Conservation (phyloP, 2,329 filamentous ascomycete species). For the Calonectria fujianensis region DNA sequence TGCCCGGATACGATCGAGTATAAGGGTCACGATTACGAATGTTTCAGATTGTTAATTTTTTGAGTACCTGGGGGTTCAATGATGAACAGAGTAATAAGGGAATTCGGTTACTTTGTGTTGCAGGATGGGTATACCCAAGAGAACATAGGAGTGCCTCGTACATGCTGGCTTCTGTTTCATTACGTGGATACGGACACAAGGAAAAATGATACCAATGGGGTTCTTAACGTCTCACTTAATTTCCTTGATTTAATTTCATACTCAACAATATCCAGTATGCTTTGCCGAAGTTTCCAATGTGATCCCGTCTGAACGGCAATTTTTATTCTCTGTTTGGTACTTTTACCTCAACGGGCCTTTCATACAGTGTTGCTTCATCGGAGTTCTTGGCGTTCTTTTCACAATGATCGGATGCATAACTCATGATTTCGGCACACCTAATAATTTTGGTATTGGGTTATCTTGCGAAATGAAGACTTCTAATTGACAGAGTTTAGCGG, state of each 20-base stretch:
- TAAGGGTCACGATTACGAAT: not conserved
- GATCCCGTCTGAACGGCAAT: not conserved
- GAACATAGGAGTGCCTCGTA: not conserved
- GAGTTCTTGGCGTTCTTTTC: not conserved
- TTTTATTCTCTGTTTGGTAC: not conserved
- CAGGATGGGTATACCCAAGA: conserved; percentile 8
- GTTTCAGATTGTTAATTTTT: not conserved
- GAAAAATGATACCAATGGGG: conserved; percentile 9
- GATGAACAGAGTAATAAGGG: not conserved
- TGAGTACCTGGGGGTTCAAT: not conserved
- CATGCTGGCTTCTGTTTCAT: conserved; percentile 6
- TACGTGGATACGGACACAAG: not conserved
- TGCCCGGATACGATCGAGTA: conserved; percentile 22
- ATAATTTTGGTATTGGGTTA: not conserved
- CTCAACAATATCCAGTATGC: not conserved
- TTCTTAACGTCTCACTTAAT: not conserved
- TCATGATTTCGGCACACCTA: not conserved
- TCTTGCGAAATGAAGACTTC: not conserved
- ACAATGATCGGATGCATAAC: not conserved
- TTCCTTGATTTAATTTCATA: not conserved
- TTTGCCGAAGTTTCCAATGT: not conserved
- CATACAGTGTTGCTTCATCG: too few relatives aligned
- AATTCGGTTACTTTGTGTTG: not conserved
- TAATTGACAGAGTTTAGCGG: not conserved
- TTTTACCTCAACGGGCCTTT: not conserved